Percentiles rank a stretch among this genome's conserved stretches.
Evolutionary conservation across 2,329 filamentous ascomycete genomes (phyloP).

Genomic region (Drechslerella dactyloides): DNA sequence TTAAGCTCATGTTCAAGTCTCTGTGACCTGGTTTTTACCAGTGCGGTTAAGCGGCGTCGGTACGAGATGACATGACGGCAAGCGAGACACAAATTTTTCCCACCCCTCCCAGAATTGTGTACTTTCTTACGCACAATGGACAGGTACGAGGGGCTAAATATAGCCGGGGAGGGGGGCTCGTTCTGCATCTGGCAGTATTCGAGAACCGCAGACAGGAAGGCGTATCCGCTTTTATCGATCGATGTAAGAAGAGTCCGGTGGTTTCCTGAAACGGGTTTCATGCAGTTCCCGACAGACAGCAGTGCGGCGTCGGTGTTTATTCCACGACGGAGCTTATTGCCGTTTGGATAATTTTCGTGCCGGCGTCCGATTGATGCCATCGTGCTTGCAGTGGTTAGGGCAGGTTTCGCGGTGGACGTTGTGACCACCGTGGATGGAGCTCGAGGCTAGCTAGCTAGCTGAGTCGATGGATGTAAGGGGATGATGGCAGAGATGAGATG

Average conservation of each 20-base stretch:
- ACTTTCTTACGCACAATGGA: no score
- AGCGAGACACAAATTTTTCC: background rate
- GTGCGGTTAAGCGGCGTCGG: background rate
- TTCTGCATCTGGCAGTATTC: conserved; percentile 39
- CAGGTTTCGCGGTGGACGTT: background rate
- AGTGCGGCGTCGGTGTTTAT: no score
- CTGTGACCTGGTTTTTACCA: no score
- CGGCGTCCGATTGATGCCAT: conserved; percentile 7
- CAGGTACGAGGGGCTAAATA: conserved; percentile 24
- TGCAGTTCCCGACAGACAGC: no score
- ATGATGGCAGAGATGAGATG: no score
- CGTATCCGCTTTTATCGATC: background rate
- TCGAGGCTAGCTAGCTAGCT: no score
- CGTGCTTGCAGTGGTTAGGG: background rate
- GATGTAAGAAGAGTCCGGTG: background rate
- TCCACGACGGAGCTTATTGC: no score
- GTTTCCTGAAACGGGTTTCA: background rate
- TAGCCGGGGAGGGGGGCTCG: no score
- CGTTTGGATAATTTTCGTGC: conserved; percentile 7
- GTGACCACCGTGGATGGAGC: conserved; percentile 25
- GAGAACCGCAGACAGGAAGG: conserved; percentile 13
- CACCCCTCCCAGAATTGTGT: no score
- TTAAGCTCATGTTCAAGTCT: no score
- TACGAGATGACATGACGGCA: background rate
- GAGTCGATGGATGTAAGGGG: no score